phyloP scores from a whole-genome alignment of 257 asterid species.

The Ajuga chamaepitys region DNA sequence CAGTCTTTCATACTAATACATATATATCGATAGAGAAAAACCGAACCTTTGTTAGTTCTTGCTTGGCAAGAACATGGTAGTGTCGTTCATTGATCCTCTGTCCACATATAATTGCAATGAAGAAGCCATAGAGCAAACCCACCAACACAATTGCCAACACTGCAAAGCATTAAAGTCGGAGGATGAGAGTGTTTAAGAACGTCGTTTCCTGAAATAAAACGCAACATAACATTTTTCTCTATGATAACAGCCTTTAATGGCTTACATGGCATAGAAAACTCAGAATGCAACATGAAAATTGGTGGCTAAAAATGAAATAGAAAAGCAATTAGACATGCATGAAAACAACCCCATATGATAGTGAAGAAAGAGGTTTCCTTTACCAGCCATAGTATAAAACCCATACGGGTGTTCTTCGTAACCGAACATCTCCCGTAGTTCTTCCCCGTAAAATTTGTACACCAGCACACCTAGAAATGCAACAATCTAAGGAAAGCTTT shows the following conservation, averaged over 20 bases:
- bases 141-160: slow-evolving; percentile 93
- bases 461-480: slow-evolving; percentile 91
- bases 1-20: neutral
- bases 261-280: neutral
- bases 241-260: no score
- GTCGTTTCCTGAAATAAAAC: neutral
- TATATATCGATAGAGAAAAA: slow-evolving; percentile 11
- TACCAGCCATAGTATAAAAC: slow-evolving; percentile 96
- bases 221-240: no score
- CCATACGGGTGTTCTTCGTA: slow-evolving; percentile 98
- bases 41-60: slow-evolving; percentile 84
- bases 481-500: slow-evolving; percentile 65
- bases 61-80: slow-evolving; percentile 96
- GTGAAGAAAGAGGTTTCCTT: slow-evolving; percentile 4
- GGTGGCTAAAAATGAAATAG: no score
- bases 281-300: no score
- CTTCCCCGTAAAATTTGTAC: slow-evolving; percentile 92
- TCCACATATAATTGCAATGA: slow-evolving; percentile 95
- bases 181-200: neutral
- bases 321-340: no score
- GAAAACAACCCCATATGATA: neutral
- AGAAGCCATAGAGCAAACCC: slow-evolving; percentile 96
- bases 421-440: slow-evolving; percentile 97
- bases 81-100: slow-evolving; percentile 96
- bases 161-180: slow-evolving; percentile 23